phyloP scores from a whole-genome alignment of 345 rosid species.

The Dipteronia sinensis region DNA sequence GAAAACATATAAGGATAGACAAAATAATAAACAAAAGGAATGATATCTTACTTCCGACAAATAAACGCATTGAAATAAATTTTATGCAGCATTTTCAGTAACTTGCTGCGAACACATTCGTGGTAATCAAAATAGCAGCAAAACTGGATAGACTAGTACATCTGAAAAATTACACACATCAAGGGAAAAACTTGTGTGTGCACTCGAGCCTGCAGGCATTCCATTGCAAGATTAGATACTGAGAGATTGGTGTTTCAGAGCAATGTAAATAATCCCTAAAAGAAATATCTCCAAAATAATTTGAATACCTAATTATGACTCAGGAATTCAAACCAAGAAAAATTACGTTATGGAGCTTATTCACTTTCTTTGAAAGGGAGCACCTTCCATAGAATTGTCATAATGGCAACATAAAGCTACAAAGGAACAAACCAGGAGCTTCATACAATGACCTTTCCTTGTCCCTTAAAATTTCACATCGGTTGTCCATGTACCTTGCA shows the following conservation, averaged over 20 bases:
- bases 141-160: too few species aligned
- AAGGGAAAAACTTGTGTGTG: too few species aligned
- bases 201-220: too few species aligned
- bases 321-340: neutral
- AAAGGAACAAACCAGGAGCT: neutral
- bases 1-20: too few species aligned
- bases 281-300: neutral
- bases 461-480: slow-evolving; percentile 48
- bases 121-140: too few species aligned
- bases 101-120: too few species aligned
- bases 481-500: slow-evolving; percentile 92
- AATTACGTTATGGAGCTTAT: neutral
- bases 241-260: neutral
- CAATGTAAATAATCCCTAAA: neutral
- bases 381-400: neutral
- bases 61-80: too few species aligned
- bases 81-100: too few species aligned
- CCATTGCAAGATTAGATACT: too few species aligned
- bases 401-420: neutral
- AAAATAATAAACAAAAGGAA: too few species aligned
- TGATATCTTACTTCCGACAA: too few species aligned
- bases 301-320: neutral
- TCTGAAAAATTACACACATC: too few species aligned
- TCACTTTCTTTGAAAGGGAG: neutral
- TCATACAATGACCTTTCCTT: neutral